Percentiles rank a stretch among this genome's conserved stretches.
phyloP scores from a whole-genome alignment of 2,329 filamentous ascomycete genomes.

The Alternaria arborescens region DNA sequence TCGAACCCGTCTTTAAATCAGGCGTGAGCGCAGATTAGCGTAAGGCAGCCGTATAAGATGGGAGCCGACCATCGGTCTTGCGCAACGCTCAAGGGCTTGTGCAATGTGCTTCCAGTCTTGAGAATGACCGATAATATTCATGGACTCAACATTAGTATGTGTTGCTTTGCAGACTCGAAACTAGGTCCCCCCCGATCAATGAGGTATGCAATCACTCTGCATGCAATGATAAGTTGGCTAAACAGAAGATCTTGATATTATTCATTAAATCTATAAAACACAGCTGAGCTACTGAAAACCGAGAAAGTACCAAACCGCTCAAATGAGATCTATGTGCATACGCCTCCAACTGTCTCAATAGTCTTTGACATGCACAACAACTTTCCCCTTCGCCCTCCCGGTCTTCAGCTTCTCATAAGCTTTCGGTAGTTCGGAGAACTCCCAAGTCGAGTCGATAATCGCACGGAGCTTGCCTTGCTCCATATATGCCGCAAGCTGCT shows the following conservation, averaged over 20 bases:
- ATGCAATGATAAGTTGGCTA: too few relatives aligned
- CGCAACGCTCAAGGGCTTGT: too few relatives aligned
- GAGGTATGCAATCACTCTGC: neutral
- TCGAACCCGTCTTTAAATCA: neutral
- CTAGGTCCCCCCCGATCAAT: too few relatives aligned
- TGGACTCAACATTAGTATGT: neutral
- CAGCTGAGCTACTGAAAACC: neutral
- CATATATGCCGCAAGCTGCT: slow-evolving; percentile 62
- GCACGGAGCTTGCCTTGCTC: slow-evolving; percentile 64
- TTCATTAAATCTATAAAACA: neutral
- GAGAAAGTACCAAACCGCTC: neutral
- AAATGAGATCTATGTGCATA: neutral
- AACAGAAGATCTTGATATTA: neutral
- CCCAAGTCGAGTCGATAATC: slow-evolving; percentile 63
- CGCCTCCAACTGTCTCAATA: neutral
- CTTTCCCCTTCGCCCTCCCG: slow-evolving; percentile 64
- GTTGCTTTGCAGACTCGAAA: too few relatives aligned
- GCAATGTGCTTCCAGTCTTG: too few relatives aligned
- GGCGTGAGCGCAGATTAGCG: too few relatives aligned
- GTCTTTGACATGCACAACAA: slow-evolving; percentile 53
- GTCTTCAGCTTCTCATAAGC: slow-evolving; percentile 66
- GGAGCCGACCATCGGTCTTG: too few relatives aligned
- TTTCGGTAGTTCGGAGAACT: slow-evolving; percentile 62
- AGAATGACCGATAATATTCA: too few relatives aligned
- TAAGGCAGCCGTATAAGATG: too few relatives aligned